A percentile compares a stretch with the other conserved stretches of the same genome.
These are phyloP conservation scores for Beauveria medogensis DNA, from an alignment of 2,329 filamentous ascomycete species.

Conservation along the genomic window DNA sequence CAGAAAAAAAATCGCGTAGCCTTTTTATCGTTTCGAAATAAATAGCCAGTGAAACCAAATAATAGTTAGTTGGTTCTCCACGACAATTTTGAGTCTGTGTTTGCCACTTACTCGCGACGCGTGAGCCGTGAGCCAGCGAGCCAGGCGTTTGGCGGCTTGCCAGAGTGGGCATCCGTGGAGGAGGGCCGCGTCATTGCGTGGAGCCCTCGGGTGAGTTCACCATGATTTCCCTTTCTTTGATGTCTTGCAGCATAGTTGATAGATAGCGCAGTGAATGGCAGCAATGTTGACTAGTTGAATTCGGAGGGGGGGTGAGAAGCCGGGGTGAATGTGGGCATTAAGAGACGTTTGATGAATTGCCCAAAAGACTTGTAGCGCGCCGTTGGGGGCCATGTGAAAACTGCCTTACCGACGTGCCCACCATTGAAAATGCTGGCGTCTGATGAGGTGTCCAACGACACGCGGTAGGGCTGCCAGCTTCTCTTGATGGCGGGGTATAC, in stretches of 20 bases:
- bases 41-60: not conserved
- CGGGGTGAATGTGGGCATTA: not conserved
- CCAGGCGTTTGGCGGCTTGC: conserved; percentile 4
- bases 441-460: not conserved
- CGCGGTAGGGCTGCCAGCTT: not conserved
- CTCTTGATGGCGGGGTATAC: not conserved
- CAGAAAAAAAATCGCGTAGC: too few species aligned
- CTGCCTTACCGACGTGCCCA: not conserved
- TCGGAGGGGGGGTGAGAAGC: not conserved
- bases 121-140: not conserved
- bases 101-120: not conserved
- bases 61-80: not conserved
- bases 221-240: not conserved
- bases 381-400: not conserved
- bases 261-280: not conserved
- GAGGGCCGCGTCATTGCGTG: conserved; percentile 8
- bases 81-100: not conserved
- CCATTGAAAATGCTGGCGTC: not conserved
- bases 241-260: too few species aligned
- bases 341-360: too few species aligned
- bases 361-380: too few species aligned
- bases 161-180: not conserved
- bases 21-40: not conserved
- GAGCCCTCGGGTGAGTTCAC: not conserved
- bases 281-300: not conserved